These are phyloP conservation scores for Ceriops tagal DNA, from an alignment of 345 rosid genomes.

Conservation along the genomic window DNA sequence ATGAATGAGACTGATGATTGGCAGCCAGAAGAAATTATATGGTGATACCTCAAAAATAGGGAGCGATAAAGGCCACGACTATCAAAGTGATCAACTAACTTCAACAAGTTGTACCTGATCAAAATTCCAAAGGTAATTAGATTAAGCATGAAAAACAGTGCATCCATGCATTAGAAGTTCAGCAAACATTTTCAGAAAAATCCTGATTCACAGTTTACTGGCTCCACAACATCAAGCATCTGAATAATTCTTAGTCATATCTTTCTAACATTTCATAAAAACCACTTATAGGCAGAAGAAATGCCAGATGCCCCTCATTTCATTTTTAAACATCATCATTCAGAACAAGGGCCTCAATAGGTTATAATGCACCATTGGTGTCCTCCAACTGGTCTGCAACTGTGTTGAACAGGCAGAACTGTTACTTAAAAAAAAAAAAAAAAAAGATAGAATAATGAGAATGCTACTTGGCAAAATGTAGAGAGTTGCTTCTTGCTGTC, in stretches of 20 bases:
- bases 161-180: slow-evolving; percentile 5
- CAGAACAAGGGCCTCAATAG: background rate
- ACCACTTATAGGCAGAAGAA: background rate
- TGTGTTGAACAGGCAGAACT: background rate
- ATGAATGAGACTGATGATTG: background rate
- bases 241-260: background rate
- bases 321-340: background rate
- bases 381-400: background rate
- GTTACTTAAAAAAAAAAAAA: background rate
- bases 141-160: background rate
- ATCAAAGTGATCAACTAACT: slow-evolving; percentile 33
- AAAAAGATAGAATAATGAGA: background rate
- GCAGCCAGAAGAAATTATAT: background rate
- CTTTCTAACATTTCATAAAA: background rate
- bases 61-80: slow-evolving; percentile 30
- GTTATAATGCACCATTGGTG: background rate
- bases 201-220: background rate
- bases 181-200: slow-evolving; percentile 10
- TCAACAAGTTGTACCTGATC: slow-evolving; percentile 27
- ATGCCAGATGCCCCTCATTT: background rate
- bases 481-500: background rate
- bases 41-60: slow-evolving; percentile 24
- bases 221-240: background rate
- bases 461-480: background rate
- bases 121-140: slow-evolving; percentile 10